Conservation (phyloP, 73 alveolate species). For the Paramecium caudatum region DNA sequence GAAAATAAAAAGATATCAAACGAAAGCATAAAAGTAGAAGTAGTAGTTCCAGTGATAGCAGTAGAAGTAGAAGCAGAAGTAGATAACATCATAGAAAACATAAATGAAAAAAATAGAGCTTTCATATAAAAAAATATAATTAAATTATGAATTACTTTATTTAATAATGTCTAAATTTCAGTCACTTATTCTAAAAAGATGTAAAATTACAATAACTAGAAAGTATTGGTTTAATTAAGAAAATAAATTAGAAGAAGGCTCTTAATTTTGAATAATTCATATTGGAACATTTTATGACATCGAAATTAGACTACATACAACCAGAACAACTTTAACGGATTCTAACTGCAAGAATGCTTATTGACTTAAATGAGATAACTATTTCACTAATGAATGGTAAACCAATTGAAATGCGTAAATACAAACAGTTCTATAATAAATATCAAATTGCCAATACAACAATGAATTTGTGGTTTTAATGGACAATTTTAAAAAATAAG, state of each 20-base stretch:
- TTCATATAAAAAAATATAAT: too few relatives aligned
- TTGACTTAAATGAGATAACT: background rate
- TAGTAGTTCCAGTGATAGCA: conserved; percentile 9
- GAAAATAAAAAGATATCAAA: background rate
- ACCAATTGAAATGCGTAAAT: background rate
- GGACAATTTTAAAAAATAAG: conserved; percentile 54
- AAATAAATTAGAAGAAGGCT: background rate
- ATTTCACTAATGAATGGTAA: background rate
- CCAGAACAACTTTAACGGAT: background rate
- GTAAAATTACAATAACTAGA: background rate
- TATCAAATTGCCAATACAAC: conserved; percentile 37
- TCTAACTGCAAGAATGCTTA: background rate
- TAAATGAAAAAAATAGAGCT: too few relatives aligned
- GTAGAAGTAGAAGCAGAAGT: conserved; percentile 68
- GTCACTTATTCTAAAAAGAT: conserved; percentile 45
- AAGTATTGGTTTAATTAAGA: background rate
- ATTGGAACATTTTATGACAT: conserved; percentile 4
- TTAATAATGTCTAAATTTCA: conserved; percentile 26
- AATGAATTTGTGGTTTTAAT: conserved; percentile 31
- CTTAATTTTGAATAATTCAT: background rate
- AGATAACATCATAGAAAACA: conserved; percentile 28
- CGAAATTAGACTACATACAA: too few relatives aligned
- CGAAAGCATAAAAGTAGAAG: conserved; percentile 5
- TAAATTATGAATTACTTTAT: conserved; percentile 42
- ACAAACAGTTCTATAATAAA: background rate